Evolutionary conservation across 441 rosid species (phyloP).

Genomic region (Jatropha multifida): DNA sequence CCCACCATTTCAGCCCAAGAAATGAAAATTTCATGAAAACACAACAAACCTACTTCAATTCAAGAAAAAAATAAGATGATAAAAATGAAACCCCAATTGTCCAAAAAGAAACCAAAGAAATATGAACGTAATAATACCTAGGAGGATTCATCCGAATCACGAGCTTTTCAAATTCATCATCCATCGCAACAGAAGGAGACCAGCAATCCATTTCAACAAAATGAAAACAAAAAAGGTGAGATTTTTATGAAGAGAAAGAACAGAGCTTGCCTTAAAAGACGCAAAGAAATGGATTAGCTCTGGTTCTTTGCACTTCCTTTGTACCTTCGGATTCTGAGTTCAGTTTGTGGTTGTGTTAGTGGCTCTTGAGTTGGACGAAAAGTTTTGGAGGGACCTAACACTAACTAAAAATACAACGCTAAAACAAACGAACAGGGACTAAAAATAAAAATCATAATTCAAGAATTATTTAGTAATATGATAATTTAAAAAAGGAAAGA

Average conservation of each 20-base stretch:
- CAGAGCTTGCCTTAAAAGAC: background rate
- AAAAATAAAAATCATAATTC: background rate
- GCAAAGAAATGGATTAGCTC: constrained; percentile 13
- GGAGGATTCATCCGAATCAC: constrained; percentile 81
- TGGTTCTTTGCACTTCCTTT: constrained; percentile 2
- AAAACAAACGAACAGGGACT: background rate
- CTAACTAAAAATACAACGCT: background rate
- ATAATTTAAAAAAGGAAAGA: background rate
- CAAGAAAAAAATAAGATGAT: background rate
- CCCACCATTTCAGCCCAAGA: constrained; percentile 10
- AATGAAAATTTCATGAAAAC: constrained; percentile 22
- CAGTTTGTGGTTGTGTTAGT: constrained; percentile 25
- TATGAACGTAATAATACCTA: constrained; percentile 33
- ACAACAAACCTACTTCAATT: constrained; percentile 22
- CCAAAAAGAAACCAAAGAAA: background rate
- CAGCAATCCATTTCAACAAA: constrained; percentile 53
- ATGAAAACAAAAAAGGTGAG: background rate
- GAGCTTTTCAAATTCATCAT: constrained; percentile 74
- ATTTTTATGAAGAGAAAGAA: background rate
- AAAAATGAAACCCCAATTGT: constrained; percentile 4
- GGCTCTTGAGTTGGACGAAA: constrained; percentile 49
- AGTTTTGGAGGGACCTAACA: constrained; percentile 44
- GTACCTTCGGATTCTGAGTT: constrained; percentile 22
- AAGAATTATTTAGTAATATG: background rate
- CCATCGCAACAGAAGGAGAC: constrained; percentile 50